A percentile compares a stretch with the other conserved stretches of the same genome.
phyloP scores from a whole-genome alignment of 1,284 basidiomycete species.

The Irpex lacteus region DNA sequence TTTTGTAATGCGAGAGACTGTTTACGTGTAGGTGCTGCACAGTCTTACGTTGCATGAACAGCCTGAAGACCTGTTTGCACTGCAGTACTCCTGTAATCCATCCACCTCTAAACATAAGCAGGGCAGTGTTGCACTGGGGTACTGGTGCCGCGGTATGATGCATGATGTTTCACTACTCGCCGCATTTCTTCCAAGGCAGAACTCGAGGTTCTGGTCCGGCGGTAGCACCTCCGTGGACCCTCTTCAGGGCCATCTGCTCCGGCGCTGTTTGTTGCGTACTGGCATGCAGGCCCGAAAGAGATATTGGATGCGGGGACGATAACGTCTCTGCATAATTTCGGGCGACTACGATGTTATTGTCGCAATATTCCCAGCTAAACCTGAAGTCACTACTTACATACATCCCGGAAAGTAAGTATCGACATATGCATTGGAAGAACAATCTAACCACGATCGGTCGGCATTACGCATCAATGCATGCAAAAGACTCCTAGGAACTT shows the following conservation, averaged over 20 bases:
- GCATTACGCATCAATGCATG: no score
- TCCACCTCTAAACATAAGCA: background rate
- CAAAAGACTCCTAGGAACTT: background rate
- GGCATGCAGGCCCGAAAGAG: no score
- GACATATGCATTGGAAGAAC: background rate
- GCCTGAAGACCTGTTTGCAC: background rate
- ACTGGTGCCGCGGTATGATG: no score
- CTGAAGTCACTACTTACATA: background rate
- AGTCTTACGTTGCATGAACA: background rate
- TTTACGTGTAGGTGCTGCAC: background rate
- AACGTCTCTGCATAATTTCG: no score
- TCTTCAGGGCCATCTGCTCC: background rate
- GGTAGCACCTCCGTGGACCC: background rate
- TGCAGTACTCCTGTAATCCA: background rate
- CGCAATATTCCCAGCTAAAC: background rate
- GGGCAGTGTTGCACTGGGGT: no score
- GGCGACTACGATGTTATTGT: background rate
- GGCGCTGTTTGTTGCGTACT: background rate
- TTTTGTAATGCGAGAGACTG: background rate
- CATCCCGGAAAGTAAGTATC: background rate
- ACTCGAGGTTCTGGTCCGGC: background rate
- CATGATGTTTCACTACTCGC: background rate
- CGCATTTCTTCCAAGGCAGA: background rate
- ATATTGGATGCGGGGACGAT: no score
- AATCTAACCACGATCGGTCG: no score